Percentiles rank a stretch among this genome's conserved stretches.
These are phyloP conservation scores for Penicillium capsulatum DNA, from an alignment of 2,329 filamentous ascomycete species.

Conservation along the genomic window DNA sequence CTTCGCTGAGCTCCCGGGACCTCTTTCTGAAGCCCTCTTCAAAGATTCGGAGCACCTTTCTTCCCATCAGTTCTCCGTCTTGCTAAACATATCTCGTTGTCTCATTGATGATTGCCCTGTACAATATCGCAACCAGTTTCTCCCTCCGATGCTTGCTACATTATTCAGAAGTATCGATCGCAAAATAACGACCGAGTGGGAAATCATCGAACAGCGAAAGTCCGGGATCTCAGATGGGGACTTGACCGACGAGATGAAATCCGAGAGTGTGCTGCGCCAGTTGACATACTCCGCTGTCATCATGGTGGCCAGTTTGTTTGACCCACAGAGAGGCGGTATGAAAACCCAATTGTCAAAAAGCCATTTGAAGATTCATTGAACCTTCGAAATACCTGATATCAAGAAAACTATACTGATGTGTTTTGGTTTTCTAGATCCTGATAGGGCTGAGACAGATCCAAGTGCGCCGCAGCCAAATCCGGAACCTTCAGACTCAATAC, in stretches of 20 bases:
- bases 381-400: background rate
- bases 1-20: constrained; percentile 75
- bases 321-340: constrained; percentile 63
- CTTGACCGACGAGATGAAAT: constrained; percentile 94
- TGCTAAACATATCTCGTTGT: constrained; percentile 82
- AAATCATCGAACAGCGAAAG: constrained; percentile 59
- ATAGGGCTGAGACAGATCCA: constrained; percentile 33
- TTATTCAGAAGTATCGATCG: constrained; percentile 82
- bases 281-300: constrained; percentile 88
- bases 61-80: constrained; percentile 88
- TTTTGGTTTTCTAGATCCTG: constrained; percentile 33
- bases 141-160: constrained; percentile 75
- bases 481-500: constrained; percentile 57
- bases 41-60: constrained; percentile 77
- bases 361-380: background rate
- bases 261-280: constrained; percentile 89
- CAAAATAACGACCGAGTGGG: constrained; percentile 87
- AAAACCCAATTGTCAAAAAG: background rate
- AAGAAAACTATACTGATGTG: background rate
- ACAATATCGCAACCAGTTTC: constrained; percentile 69
- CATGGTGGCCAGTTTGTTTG: constrained; percentile 84
- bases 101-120: constrained; percentile 90
- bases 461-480: constrained; percentile 33
- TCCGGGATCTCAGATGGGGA: constrained; percentile 67
- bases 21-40: constrained; percentile 79